Evolutionary conservation across 176 grass and related monocot species (phyloP), one percentile per base, ranked within the genome.

Genomic region (Hyparrhenia diplandra): DNA sequence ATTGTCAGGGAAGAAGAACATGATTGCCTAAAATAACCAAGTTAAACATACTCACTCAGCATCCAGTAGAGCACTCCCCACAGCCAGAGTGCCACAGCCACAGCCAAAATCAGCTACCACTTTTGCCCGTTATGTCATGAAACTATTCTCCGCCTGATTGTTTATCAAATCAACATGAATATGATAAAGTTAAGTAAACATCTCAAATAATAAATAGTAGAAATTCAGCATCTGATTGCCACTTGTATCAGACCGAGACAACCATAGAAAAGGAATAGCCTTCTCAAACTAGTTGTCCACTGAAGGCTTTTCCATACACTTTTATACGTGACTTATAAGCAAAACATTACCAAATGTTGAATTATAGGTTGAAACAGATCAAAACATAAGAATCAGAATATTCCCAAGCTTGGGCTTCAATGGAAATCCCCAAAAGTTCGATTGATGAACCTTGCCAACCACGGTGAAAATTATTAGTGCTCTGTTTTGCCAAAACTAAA

Each of bases 71-170:
- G 89, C 85, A 73, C 94, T 90, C 23, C 83, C 89, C 59, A 97
- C 28, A 35, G 89, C 86, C 82, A 98, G 67, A 40, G 92, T 94
- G 49, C 95, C 92, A 52, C 95, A 98, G 64, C 92, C 95, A 40
- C 95, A 98, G 69, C 95, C 95, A 77, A 98, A 98, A 59, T 95
- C 95, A 65, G 95, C 95, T 75, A 98, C 96, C 30, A 98, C 78
- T 81, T 81, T 98, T 95, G 54, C 95, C 90, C 85, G 82, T 54
- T 82, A 95, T 91, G 66, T 93, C 92, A 30, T 87, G 24, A 87
- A 95, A 81, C 84, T 88, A 85, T 80, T 98, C 82, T 93, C 90
- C 4, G 90, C 95, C 88, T 98, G 84, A 86, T 25, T 29, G n/a
- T 76, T 83, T 17, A 83, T 3, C 25, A 73, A 77, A 76, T 28